These are phyloP conservation scores for Adansonia grandidieri DNA, from an alignment of 441 rosid genomes.

Conservation along the genomic window DNA sequence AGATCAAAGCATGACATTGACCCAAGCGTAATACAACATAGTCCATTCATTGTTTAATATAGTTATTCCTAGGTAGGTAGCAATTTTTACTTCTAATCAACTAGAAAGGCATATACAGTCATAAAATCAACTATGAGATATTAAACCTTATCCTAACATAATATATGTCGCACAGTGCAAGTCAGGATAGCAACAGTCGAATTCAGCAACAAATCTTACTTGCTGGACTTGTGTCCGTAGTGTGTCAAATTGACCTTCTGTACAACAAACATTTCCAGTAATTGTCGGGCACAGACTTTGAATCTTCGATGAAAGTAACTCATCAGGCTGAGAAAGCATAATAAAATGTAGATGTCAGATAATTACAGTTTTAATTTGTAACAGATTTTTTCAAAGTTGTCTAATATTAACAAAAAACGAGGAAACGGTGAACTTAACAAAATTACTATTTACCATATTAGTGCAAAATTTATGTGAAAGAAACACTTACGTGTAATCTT, in stretches of 20 bases:
- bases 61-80: constrained; percentile 2
- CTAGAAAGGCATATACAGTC: background rate
- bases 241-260: constrained; percentile 84
- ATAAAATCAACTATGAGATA: background rate
- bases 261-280: constrained; percentile 92
- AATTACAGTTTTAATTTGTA: background rate
- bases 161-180: constrained; percentile 19
- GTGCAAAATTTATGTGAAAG: constrained; percentile 16
- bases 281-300: constrained; percentile 98
- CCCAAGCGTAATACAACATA: background rate
- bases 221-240: constrained; percentile 93
- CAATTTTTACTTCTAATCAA: background rate
- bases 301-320: constrained; percentile 85
- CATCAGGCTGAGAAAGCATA: constrained; percentile 70
- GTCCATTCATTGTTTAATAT: background rate
- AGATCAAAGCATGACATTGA: background rate
- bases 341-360: constrained; percentile 23
- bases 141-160: background rate
- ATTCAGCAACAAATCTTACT: constrained; percentile 45
- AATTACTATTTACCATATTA: background rate
- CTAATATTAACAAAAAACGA: no score
- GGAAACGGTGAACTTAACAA: no score
- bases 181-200: constrained; percentile 6
- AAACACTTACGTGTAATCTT: background rate
- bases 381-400: background rate